phyloP scores from a whole-genome alignment of 129 eudicot species.

The Deinandra increscens region DNA sequence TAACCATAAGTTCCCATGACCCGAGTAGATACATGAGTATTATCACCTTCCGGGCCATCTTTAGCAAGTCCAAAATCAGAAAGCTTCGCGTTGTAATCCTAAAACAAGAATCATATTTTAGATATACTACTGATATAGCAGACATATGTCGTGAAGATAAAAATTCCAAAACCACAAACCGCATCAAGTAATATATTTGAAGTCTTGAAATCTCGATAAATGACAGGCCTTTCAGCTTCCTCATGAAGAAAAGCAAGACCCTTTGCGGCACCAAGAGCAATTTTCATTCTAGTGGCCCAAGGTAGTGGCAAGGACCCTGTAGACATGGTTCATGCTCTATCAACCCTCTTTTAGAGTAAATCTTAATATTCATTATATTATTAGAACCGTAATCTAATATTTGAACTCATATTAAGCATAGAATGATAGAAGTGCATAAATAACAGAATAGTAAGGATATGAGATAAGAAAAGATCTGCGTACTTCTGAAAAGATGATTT shows the following conservation, averaged over 20 bases:
- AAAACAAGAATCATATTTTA: slow-evolving; percentile 8
- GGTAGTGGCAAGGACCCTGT: slow-evolving; percentile 87
- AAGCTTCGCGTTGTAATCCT: slow-evolving; percentile 92
- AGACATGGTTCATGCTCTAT: slow-evolving; percentile 1
- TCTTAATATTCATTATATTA: neutral
- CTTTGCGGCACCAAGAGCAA: slow-evolving; percentile 83
- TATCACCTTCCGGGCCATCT: slow-evolving; percentile 94
- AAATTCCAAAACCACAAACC: slow-evolving; percentile 39
- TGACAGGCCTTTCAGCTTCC: slow-evolving; percentile 84
- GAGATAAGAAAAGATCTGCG: slow-evolving; percentile 13
- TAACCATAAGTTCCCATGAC: slow-evolving; percentile 93
- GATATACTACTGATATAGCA: neutral
- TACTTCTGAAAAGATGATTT: slow-evolving; percentile 93
- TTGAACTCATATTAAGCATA: neutral
- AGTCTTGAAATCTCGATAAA: slow-evolving; percentile 87
- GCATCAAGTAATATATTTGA: slow-evolving; percentile 75
- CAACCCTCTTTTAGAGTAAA: neutral
- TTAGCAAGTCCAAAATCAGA: slow-evolving; percentile 98
- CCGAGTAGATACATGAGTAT: slow-evolving; percentile 86
- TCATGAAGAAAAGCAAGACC: slow-evolving; percentile 97
- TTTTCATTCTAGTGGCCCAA: slow-evolving; percentile 80
- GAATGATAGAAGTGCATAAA: neutral
- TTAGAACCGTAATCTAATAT: too few relatives aligned
- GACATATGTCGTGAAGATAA: neutral
- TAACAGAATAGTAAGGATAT: neutral